Evolutionary conservation across 768 basidiomycete species (phyloP), one percentile per base, ranked within the genome.

Genomic region (Suillus paluster): DNA sequence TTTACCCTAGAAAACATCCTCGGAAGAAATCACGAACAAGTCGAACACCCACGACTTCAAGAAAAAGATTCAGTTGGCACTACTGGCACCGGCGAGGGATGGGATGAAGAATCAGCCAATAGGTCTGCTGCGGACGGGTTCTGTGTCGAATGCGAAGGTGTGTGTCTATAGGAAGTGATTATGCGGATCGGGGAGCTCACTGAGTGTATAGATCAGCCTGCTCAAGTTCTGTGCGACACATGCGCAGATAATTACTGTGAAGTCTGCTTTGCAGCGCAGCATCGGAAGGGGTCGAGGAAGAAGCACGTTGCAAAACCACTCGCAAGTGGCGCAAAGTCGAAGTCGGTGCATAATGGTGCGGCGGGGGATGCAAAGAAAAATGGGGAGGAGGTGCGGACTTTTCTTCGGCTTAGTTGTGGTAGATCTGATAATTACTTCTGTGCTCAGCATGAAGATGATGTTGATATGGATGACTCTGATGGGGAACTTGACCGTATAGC

Each of bases 81-180:
- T 57, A 75, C 77, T 39, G 68, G 73, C 23, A 73, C 79, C 27
- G 76, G 79, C 11, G 78, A 78, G 42, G 89, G 87, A 14, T 89
- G 88, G 88, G 88, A 91, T 61, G 88, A 92, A 66, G 89, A 90
- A 71, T 77, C 79, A 12, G 70, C 71, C 0, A 72, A 73, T 61
- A 79, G 74, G 44, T 78, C 81, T 10, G 76, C 79, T 15, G 73
- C 77, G 12, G 87, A 91, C 57, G 92, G 91, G 0, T 89, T 80
- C 69, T 95, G 93, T 64, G 73, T 94, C 57, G 93, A 95, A 74
- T 94, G 93, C 71, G 93, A 95, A 85, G 93, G 93, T 92, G 63
- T 68, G 77, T 68, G 73, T 42, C 34, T 64, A 27, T n/a, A 17
- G 14, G 14, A 11, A 23, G 23, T 11, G 50, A n/a, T 15, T 5